Base-by-base conservation (phyloP, 345 rosid species). In the Balakata baccata region DNA sequence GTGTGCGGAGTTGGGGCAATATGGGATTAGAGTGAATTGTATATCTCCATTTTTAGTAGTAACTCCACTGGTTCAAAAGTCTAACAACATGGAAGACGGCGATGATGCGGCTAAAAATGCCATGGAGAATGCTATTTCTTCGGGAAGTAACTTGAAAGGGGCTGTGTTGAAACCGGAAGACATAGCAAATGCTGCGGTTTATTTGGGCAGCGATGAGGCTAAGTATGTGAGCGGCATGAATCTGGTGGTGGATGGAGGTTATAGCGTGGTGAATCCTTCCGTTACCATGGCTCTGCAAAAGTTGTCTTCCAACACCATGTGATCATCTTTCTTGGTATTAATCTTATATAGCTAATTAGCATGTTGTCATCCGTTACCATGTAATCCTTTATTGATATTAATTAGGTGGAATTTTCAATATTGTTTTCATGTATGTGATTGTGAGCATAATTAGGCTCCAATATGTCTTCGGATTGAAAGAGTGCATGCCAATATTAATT, bases 1-100 rank as follows among this genome's bases (percentile, higher is more conserved):
- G 46, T 39, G 58, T 1, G 81, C 54, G 25, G 77, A 75, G 68
- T 16, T 71, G 25, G 77, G 81, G 1, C 68, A 57, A 38, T 53
- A 75, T 29, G 81, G 79, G 9, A 81, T 75, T 7, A 47, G 84
- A 45, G 81, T 78, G 9, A 75, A 81, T 38, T 61, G 74, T 56
- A 37, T 74, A 9, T 77, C 84, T 37, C 81, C 79, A 3, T 74
- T 12, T 12, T 64, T 8, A 1, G 63, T 73, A 20, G 39, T 54
- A 0, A 71, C 76, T 7, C 49, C 43, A 11, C 5, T 65, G 57
- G 8, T 56, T 1, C 46, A n/a, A 3, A 51, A 56, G 6, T 25
- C 34, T 11, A 18, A 61, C 52, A 59, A 63, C 7, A 7, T 18
- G 61, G 23, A 3, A 2, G 61, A 56, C 11, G 61, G 10, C 3